Percentiles rank a stretch among this genome's conserved stretches.
Conservation (phyloP, 495 filamentous ascomycete species). For the Aspergillus funiculosus region DNA sequence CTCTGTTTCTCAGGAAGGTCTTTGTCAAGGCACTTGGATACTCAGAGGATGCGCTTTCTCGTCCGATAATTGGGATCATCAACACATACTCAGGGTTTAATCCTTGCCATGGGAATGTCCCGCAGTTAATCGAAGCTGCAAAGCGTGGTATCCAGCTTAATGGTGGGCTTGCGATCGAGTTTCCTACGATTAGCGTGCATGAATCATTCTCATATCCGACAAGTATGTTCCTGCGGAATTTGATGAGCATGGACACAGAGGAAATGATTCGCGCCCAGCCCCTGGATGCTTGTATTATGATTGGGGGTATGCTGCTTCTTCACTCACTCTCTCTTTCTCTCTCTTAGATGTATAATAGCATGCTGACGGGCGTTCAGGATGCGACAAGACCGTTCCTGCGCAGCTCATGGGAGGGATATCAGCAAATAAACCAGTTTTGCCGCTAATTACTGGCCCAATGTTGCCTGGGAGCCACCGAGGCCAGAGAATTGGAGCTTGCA, state of each 20-base stretch:
- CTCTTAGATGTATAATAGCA: background rate
- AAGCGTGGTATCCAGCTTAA: constrained; percentile 57
- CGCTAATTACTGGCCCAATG: constrained; percentile 62
- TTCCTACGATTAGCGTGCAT: constrained; percentile 60
- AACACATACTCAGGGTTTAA: constrained; percentile 64
- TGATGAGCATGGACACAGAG: constrained; percentile 70
- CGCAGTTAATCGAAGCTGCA: constrained; percentile 60
- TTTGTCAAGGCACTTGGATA: constrained; percentile 68
- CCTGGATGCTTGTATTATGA: constrained; percentile 56
- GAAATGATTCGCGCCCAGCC: constrained; percentile 65
- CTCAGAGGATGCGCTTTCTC: constrained; percentile 58
- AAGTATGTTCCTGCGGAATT: constrained; percentile 62
- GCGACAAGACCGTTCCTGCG: constrained; percentile 64
- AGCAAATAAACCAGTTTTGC: constrained; percentile 60
- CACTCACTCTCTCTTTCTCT: background rate
- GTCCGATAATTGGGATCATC: constrained; percentile 60
- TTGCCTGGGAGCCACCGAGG: constrained; percentile 58
- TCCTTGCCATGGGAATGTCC: constrained; percentile 61
- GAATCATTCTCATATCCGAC: constrained; percentile 59
- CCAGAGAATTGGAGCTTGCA: constrained; percentile 56
- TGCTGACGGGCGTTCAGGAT: constrained; percentile 33
- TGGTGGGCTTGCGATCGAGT: constrained; percentile 58
- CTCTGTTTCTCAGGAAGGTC: constrained; percentile 61
- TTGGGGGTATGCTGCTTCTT: constrained; percentile 49
- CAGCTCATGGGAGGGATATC: constrained; percentile 67